Percentiles rank a stretch among this genome's conserved stretches.
Evolutionary conservation across 139 green algal species (phyloP).

Genomic region (Haematococcus sp.): DNA sequence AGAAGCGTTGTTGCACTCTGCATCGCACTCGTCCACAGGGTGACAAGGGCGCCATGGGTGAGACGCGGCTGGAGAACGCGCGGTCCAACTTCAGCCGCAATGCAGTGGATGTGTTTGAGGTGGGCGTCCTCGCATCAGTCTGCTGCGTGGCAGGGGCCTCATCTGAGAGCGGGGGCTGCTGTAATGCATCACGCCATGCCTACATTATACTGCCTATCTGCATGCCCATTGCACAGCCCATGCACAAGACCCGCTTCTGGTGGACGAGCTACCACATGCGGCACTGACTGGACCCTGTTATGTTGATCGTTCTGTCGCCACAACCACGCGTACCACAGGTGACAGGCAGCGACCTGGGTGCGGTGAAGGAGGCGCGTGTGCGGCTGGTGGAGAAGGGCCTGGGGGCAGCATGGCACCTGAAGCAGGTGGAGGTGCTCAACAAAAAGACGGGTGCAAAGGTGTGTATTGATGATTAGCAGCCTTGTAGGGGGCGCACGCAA

Average conservation of each 20-base stretch:
- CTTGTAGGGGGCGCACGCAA: no score
- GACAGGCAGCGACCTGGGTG: constrained; percentile 29
- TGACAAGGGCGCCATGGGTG: constrained; percentile 37
- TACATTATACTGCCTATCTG: neutral
- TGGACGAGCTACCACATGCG: no score
- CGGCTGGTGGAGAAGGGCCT: constrained; percentile 30
- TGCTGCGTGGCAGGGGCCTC: no score
- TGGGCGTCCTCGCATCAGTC: no score
- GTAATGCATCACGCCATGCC: neutral
- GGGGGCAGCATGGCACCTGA: constrained; percentile 26
- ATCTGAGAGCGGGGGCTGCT: constrained; percentile 13
- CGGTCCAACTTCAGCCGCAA: constrained; percentile 20
- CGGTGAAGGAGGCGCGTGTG: constrained; percentile 35
- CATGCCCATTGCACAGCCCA: neutral
- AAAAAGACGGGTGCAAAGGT: constrained; percentile 28
- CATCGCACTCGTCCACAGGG: no score
- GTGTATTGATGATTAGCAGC: neutral
- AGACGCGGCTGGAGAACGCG: constrained; percentile 34
- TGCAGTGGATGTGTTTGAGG: constrained; percentile 33
- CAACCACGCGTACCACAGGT: no score
- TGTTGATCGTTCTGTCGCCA: no score
- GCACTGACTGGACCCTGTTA: no score
- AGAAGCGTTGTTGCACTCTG: no score
- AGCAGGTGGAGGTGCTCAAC: constrained; percentile 39
- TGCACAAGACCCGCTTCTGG: no score